Evolutionary conservation across 2,329 filamentous ascomycete species (phyloP).

Genomic region (Pleomassaria siparia): DNA sequence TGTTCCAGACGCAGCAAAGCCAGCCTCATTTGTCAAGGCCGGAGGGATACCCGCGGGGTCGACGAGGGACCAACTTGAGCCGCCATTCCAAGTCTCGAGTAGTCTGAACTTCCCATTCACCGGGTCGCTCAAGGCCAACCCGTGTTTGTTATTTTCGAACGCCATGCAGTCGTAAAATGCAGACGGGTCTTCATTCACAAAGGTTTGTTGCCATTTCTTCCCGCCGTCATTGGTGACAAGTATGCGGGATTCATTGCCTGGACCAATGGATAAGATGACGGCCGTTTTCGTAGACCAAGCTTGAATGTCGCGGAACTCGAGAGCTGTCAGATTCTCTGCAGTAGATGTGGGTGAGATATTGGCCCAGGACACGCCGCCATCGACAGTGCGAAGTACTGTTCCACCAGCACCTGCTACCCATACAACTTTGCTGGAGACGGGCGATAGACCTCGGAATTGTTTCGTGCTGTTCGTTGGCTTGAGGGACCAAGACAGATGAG

Average conservation of each 20-base stretch:
- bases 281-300: conserved; percentile 23
- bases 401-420: conserved; percentile 31
- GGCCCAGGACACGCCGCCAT: conserved; percentile 25
- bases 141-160: conserved; percentile 25
- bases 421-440: conserved; percentile 17
- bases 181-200: conserved; percentile 24
- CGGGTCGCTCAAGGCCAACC: conserved; percentile 32
- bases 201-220: conserved; percentile 22
- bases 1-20: conserved; percentile 30
- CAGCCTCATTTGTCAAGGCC: conserved; percentile 25
- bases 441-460: conserved; percentile 30
- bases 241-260: conserved; percentile 27
- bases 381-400: conserved; percentile 28
- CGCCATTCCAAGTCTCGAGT: conserved; percentile 29
- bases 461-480: conserved; percentile 26
- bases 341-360: conserved; percentile 25
- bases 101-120: conserved; percentile 31
- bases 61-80: conserved; percentile 23
- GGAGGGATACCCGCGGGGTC: conserved; percentile 16
- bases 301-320: conserved; percentile 33
- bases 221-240: conserved; percentile 26
- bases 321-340: conserved; percentile 21
- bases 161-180: conserved; percentile 35
- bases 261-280: conserved; percentile 27
- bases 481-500: conserved; percentile 20